These are phyloP conservation scores for Cicer chorassanicum DNA, from an alignment of 306 rosid genomes.

Conservation along the genomic window DNA sequence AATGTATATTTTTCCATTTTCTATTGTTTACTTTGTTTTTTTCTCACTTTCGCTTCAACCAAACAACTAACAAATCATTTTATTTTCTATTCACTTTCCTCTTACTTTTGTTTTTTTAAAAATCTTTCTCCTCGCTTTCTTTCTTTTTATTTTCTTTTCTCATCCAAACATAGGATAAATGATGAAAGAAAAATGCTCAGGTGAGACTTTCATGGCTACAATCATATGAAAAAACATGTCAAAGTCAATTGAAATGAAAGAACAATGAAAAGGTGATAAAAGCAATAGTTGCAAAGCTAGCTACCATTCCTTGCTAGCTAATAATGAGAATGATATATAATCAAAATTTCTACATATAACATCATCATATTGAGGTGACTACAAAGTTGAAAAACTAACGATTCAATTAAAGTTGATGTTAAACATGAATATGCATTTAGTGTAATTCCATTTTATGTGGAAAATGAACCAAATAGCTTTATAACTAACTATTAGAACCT, in stretches of 20 bases:
- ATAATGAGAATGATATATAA: conserved; percentile 47
- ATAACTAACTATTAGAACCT: conserved; percentile 19
- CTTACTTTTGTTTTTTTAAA: no score
- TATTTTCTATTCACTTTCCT: no score
- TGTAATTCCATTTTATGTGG: conserved; percentile 33
- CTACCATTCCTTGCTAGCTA: conserved; percentile 4
- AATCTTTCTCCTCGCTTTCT: no score
- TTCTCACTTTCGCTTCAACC: no score
- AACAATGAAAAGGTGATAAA: neutral
- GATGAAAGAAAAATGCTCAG: no score
- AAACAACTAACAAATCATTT: no score
- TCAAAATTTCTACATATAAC: conserved; percentile 10
- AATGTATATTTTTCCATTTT: no score
- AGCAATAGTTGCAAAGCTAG: conserved; percentile 1
- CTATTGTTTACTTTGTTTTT: no score
- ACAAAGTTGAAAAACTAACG: conserved; percentile 7
- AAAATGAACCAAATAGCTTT: conserved; percentile 15
- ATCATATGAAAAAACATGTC: no score
- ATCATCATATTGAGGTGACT: conserved; percentile 49
- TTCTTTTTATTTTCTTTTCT: no score
- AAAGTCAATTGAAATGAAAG: neutral
- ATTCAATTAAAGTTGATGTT: conserved; percentile 43
- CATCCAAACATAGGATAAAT: no score
- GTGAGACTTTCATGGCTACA: no score
- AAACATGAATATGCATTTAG: conserved; percentile 13